These are phyloP conservation scores for Oemleria cerasiformis DNA, from an alignment of 306 rosid species.

Conservation along the genomic window DNA sequence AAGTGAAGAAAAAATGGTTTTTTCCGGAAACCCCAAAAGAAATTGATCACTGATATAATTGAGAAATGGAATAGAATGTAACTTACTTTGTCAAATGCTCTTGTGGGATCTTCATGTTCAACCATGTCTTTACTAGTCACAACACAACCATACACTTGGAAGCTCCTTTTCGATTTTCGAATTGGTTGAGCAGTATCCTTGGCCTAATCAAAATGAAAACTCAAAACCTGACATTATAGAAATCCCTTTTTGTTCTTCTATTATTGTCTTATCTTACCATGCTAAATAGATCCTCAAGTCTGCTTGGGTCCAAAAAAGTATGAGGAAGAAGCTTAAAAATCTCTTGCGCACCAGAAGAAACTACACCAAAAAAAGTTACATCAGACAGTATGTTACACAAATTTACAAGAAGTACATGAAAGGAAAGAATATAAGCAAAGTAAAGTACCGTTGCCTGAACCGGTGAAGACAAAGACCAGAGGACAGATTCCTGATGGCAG, in stretches of 20 bases:
- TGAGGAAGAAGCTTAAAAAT: conserved; percentile 94
- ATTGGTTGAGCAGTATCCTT: conserved; percentile 40
- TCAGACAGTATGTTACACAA: background rate
- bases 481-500: conserved; percentile 87
- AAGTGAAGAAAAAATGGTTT: too few species aligned
- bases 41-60: too few species aligned
- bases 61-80: background rate
- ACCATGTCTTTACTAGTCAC: conserved; percentile 80
- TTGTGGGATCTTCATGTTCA: conserved; percentile 50
- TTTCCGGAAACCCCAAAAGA: too few species aligned
- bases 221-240: background rate
- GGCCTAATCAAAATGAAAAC: conserved; percentile 39
- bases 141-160: conserved; percentile 85
- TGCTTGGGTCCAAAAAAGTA: conserved; percentile 70
- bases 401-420: too few species aligned
- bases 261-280: conserved; percentile 33
- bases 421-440: background rate
- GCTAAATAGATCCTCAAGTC: conserved; percentile 50
- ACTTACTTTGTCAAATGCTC: conserved; percentile 74
- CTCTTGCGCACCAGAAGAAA: conserved; percentile 86
- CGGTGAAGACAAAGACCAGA: conserved; percentile 80
- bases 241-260: background rate
- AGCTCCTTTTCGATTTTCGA: conserved; percentile 62
- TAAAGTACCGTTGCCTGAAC: conserved; percentile 80
- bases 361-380: conserved; percentile 41